Conservation (phyloP, 2,329 filamentous ascomycete species). For the Dryadomyces quercivorus region DNA sequence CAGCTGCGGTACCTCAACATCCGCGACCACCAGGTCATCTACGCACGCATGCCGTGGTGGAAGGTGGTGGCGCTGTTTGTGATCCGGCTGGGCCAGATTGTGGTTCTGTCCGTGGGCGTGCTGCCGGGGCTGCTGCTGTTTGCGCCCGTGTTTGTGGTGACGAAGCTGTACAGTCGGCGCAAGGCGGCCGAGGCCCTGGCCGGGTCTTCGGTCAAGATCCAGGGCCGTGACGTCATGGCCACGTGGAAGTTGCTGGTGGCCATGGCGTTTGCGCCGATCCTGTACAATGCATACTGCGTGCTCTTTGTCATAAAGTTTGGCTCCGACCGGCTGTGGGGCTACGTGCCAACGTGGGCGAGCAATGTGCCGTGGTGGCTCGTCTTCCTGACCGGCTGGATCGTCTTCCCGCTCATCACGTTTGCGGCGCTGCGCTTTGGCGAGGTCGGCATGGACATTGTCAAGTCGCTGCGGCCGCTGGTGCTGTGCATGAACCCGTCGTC, state of each 20-base stretch:
- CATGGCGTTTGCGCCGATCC: slow-evolving; percentile 65
- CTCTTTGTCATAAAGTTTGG: slow-evolving; percentile 67
- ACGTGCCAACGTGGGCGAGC: slow-evolving; percentile 59
- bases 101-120: slow-evolving; percentile 65
- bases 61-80: slow-evolving; percentile 66
- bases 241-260: slow-evolving; percentile 92
- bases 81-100: slow-evolving; percentile 68
- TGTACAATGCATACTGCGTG: slow-evolving; percentile 73
- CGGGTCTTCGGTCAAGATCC: slow-evolving; percentile 77
- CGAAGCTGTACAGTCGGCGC: slow-evolving; percentile 67
- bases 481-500: slow-evolving; percentile 76
- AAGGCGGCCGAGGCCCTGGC: slow-evolving; percentile 78
- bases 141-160: slow-evolving; percentile 73
- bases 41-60: slow-evolving; percentile 69
- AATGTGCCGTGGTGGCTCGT: slow-evolving; percentile 51
- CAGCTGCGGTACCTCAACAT: slow-evolving; percentile 76
- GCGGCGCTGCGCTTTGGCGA: slow-evolving; percentile 90
- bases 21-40: slow-evolving; percentile 88
- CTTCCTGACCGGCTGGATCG: slow-evolving; percentile 59
- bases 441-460: slow-evolving; percentile 97
- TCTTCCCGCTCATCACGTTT: slow-evolving; percentile 84
- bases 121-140: slow-evolving; percentile 82
- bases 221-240: slow-evolving; percentile 79
- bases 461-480: slow-evolving; percentile 79
- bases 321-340: slow-evolving; percentile 71